phyloP scores from a whole-genome alignment of 208 protist genomes.

The Acanthamoeba rhysodes region DNA sequence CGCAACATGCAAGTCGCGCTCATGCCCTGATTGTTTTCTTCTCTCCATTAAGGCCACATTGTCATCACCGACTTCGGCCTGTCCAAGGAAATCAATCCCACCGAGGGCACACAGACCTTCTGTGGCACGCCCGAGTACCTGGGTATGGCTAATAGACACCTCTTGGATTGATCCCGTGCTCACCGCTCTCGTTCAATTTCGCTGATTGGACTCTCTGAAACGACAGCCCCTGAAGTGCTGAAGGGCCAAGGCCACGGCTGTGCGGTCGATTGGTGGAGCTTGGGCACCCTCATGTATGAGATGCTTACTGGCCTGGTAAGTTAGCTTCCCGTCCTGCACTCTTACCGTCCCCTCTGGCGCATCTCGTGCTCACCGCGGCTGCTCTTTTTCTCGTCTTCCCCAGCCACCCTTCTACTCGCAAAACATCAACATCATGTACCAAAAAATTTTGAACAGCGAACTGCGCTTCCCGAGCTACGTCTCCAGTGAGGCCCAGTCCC shows the following conservation, averaged over 20 bases:
- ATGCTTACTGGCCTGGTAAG: constrained; percentile 89
- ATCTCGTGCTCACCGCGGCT: neutral
- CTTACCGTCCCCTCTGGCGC: neutral
- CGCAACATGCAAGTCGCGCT: too few species aligned
- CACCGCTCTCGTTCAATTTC: neutral
- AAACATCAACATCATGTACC: constrained; percentile 88
- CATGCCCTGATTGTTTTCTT: neutral
- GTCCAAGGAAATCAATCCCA: constrained; percentile 86
- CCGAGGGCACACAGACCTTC: constrained; percentile 88
- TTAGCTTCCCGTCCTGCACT: neutral
- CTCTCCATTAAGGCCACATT: constrained; percentile 79
- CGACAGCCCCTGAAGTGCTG: constrained; percentile 87
- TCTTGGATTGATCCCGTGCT: neutral
- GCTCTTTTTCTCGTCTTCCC: neutral
- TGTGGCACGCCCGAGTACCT: constrained; percentile 92
- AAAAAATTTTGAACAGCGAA: constrained; percentile 83
- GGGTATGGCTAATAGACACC: neutral
- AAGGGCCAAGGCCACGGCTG: constrained; percentile 86
- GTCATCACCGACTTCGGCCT: constrained; percentile 91
- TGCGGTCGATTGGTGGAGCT: constrained; percentile 93
- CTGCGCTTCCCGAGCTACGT: constrained; percentile 79
- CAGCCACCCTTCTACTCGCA: constrained; percentile 85
- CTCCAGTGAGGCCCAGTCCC: constrained; percentile 62
- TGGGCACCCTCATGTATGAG: constrained; percentile 92
- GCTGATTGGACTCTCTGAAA: too few species aligned